Evolutionary conservation across 805 yeast species (phyloP).

Genomic region (Teunomyces kruisii): DNA sequence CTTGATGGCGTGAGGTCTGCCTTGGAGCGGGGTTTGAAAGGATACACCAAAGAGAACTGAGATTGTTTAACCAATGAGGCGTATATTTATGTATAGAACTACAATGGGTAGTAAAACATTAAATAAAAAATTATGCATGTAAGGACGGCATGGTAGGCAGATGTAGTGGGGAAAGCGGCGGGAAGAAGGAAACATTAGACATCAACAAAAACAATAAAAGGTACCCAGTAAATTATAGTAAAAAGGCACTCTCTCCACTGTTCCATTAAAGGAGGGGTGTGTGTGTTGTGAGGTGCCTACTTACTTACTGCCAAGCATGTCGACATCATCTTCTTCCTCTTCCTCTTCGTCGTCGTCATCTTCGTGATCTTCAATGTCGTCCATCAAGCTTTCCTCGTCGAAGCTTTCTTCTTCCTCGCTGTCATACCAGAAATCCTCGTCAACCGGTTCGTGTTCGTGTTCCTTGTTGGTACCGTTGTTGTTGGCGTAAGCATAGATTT

Average conservation of each 20-base stretch:
- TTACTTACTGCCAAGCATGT: constrained; percentile 16
- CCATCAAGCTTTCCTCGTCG: constrained; percentile 49
- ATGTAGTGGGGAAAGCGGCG: not conserved
- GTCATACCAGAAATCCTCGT: constrained; percentile 85
- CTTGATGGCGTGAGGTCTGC: constrained; percentile 31
- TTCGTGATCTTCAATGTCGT: constrained; percentile 47
- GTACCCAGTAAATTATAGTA: not conserved
- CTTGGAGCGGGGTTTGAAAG: constrained; percentile 33
- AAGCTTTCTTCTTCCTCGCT: constrained; percentile 46
- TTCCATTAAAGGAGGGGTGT: constrained; percentile 45
- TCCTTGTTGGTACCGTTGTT: constrained; percentile 37
- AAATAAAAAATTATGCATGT: not conserved
- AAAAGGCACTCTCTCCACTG: not conserved
- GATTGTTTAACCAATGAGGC: not conserved
- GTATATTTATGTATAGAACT: not conserved
- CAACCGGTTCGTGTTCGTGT: constrained; percentile 56
- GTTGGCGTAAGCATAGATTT: constrained; percentile 43
- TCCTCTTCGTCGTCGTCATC: constrained; percentile 64
- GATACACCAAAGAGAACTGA: constrained; percentile 18
- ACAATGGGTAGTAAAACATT: not conserved
- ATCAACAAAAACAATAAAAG: not conserved
- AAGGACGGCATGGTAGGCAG: not conserved
- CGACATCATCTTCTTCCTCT: constrained; percentile 47
- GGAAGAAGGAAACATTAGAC: not conserved
- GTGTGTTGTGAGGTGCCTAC: constrained; percentile 46